Evolutionary conservation across 2,329 filamentous ascomycete species (phyloP).

Genomic region (Hypocrella siamensis): DNA sequence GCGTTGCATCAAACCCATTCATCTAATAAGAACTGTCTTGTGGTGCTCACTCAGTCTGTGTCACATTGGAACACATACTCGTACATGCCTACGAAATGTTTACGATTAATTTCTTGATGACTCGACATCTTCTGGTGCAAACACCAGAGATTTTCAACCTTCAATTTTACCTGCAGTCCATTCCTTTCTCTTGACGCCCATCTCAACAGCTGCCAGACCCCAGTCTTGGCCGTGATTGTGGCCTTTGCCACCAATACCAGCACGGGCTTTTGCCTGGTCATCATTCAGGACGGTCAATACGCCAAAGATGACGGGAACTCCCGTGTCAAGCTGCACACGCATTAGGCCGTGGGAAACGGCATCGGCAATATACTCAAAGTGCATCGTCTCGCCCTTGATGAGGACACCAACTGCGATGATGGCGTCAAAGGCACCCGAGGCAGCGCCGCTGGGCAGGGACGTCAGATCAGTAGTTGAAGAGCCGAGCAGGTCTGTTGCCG

Average conservation of each 20-base stretch:
- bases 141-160: conserved; percentile 9
- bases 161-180: conserved; percentile 61
- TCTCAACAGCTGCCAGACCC: conserved; percentile 86
- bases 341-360: conserved; percentile 83
- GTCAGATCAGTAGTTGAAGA: conserved; percentile 53
- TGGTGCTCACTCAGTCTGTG: too few relatives aligned
- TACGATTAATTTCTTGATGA: too few relatives aligned
- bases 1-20: too few relatives aligned
- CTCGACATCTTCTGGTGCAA: not conserved
- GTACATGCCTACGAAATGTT: too few relatives aligned
- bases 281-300: conserved; percentile 79
- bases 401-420: conserved; percentile 90
- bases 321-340: conserved; percentile 80
- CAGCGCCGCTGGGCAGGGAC: conserved; percentile 22
- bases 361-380: conserved; percentile 97
- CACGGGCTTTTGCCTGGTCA: conserved; percentile 72
- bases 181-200: conserved; percentile 72
- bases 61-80: too few relatives aligned
- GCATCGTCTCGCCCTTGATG: conserved; percentile 98
- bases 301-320: conserved; percentile 83
- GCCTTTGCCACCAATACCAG: conserved; percentile 49
- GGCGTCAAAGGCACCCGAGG: conserved; percentile 67
- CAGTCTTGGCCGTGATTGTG: conserved; percentile 98
- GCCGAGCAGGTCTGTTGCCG: conserved; percentile 64
- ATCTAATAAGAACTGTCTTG: too few relatives aligned